Percentiles rank a stretch among this genome's conserved stretches.
Conservation (phyloP, 2,329 filamentous ascomycete genomes). For the Didymella sp. region DNA sequence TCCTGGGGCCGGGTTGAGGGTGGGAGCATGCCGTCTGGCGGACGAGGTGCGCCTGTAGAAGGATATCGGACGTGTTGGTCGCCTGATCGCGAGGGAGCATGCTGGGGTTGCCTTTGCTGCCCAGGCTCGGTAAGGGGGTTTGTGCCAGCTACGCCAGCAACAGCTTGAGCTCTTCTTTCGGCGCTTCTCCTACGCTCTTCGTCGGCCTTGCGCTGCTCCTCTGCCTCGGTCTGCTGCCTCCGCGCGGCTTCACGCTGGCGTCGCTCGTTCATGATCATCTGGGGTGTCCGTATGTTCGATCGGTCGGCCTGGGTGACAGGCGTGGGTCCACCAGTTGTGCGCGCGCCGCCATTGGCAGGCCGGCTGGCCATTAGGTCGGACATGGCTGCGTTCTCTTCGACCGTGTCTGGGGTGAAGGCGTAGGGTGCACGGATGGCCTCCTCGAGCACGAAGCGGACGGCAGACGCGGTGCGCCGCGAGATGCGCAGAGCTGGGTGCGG, state of each 20-base stretch:
- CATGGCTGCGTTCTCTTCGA: slow-evolving; percentile 92
- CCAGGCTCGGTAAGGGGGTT: slow-evolving; percentile 39
- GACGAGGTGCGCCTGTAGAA: slow-evolving; percentile 35
- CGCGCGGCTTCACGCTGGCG: slow-evolving; percentile 76
- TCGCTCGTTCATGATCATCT: slow-evolving; percentile 90
- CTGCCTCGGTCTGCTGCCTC: slow-evolving; percentile 67
- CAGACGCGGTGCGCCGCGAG: slow-evolving; percentile 83
- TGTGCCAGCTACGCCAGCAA: slow-evolving; percentile 59
- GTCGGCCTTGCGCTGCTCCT: slow-evolving; percentile 62
- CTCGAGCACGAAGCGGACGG: slow-evolving; percentile 91
- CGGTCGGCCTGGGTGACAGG: slow-evolving; percentile 59
- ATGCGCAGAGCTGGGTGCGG: slow-evolving; percentile 69
- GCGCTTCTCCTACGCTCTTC: slow-evolving; percentile 60
- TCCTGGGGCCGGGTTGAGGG: slow-evolving; percentile 35
- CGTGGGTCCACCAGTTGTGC: slow-evolving; percentile 59
- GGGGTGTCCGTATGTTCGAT: slow-evolving; percentile 77
- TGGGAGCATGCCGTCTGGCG: slow-evolving; percentile 40
- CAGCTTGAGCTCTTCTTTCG: slow-evolving; percentile 66
- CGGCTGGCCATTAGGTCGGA: slow-evolving; percentile 76
- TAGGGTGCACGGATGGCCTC: slow-evolving; percentile 85
- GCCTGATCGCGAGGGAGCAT: slow-evolving; percentile 33
- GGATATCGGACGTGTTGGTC: slow-evolving; percentile 41
- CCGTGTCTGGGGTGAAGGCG: slow-evolving; percentile 80
- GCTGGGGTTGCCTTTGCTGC: slow-evolving; percentile 39
- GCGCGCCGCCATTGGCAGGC: slow-evolving; percentile 64